phyloP scores from a whole-genome alignment of 139 green algal genomes.

The Coccomyxa sp. region DNA sequence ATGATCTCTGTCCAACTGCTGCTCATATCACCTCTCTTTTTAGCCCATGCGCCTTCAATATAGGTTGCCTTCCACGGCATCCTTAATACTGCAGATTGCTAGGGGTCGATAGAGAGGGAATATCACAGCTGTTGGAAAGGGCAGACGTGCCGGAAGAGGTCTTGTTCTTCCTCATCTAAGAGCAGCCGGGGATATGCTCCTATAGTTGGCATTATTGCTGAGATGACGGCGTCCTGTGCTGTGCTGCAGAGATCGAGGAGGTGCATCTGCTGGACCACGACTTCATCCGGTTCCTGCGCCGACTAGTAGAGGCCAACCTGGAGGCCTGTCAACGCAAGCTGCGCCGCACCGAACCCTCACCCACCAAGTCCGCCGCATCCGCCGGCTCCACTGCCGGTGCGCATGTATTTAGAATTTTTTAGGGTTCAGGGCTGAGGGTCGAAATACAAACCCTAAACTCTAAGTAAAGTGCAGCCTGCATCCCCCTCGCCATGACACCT shows the following conservation, averaged over 20 bases:
- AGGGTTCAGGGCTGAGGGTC: neutral
- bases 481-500: no score
- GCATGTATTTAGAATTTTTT: neutral
- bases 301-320: conserved; percentile 27
- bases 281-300: conserved; percentile 49
- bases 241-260: conserved; percentile 17
- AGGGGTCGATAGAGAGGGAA: no score
- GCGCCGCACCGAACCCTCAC: neutral
- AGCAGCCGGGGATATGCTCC: neutral
- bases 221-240: neutral
- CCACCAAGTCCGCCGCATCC: neutral
- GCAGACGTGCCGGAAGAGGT: no score
- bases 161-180: neutral
- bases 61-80: no score
- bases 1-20: no score
- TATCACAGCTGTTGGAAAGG: no score
- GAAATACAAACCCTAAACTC: no score
- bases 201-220: neutral
- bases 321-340: neutral
- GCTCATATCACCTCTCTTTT: no score
- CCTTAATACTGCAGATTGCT: no score
- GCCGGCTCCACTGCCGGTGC: neutral
- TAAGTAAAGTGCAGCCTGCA: no score
- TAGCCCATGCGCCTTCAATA: no score
- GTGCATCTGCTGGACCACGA: conserved; percentile 47